phyloP scores from a whole-genome alignment of 2,329 filamentous ascomycete genomes.

The Metarhizium sp. region DNA sequence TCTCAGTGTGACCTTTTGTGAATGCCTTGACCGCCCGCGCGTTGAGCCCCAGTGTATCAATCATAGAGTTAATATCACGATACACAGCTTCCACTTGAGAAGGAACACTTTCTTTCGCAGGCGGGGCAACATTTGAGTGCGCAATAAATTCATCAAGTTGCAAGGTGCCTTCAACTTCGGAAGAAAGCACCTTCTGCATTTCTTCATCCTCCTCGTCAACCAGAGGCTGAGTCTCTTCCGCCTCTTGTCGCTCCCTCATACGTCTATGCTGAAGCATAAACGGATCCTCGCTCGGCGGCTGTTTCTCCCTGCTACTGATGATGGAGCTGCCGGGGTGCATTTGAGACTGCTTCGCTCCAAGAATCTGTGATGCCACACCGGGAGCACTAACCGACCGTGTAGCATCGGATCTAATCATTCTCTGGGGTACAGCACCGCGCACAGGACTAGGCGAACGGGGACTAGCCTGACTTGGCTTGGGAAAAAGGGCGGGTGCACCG shows the following conservation, averaged over 20 bases:
- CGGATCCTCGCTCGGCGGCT: conserved; percentile 30
- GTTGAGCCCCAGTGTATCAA: conserved; percentile 85
- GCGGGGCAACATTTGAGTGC: conserved; percentile 43
- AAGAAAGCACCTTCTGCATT: conserved; percentile 52
- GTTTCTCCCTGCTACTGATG: conserved; percentile 25
- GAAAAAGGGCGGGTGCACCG: conserved; percentile 39
- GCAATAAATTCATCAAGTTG: conserved; percentile 60
- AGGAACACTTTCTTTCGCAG: conserved; percentile 47
- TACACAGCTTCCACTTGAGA: conserved; percentile 60
- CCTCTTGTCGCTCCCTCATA: conserved; percentile 44
- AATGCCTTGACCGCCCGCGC: conserved; percentile 55
- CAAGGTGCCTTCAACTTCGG: conserved; percentile 51
- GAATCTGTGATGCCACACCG: conserved; percentile 45
- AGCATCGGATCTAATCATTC: conserved; percentile 38
- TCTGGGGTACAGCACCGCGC: conserved; percentile 45
- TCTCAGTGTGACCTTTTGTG: conserved; percentile 56
- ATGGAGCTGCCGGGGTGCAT: conserved; percentile 29
- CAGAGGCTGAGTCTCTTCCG: conserved; percentile 46
- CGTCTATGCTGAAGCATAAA: conserved; percentile 42
- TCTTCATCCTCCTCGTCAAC: conserved; percentile 62
- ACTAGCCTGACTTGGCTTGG: conserved; percentile 44
- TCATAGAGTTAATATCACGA: conserved; percentile 84
- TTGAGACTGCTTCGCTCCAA: conserved; percentile 30
- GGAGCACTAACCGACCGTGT: conserved; percentile 52
- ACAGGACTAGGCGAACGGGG: conserved; percentile 67